Evolutionary conservation across 805 yeast species (phyloP).

Genomic region (Pichia scutulata): DNA sequence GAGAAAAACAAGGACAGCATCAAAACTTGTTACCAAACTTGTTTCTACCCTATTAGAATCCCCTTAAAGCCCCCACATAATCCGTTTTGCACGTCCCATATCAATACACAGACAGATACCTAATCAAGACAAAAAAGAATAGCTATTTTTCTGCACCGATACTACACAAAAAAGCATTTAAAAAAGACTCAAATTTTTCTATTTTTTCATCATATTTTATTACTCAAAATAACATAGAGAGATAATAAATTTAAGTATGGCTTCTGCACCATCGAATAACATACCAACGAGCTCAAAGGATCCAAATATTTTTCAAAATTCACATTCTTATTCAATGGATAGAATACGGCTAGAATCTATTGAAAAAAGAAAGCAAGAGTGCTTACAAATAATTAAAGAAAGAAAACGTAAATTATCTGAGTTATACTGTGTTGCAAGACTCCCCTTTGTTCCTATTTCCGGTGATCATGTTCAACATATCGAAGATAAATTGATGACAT

Average conservation of each 20-base stretch:
- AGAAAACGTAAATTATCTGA: slow-evolving; percentile 56
- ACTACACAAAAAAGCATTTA: too few species aligned
- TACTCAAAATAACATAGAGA: neutral
- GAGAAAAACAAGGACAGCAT: neutral
- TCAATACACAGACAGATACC: neutral
- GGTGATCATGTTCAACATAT: slow-evolving; percentile 30
- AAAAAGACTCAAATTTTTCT: neutral
- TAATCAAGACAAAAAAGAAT: neutral
- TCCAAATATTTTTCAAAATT: neutral
- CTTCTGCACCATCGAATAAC: neutral
- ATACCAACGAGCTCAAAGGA: neutral
- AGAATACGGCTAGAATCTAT: slow-evolving; percentile 38
- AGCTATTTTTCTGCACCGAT: too few species aligned
- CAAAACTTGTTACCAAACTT: neutral
- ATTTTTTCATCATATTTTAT: neutral
- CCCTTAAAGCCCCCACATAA: neutral
- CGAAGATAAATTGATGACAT: slow-evolving; percentile 35
- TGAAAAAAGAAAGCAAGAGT: slow-evolving; percentile 36
- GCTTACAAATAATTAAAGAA: slow-evolving; percentile 37
- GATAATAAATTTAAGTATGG: neutral
- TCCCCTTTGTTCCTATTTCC: slow-evolving; percentile 40
- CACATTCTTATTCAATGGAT: slow-evolving; percentile 27
- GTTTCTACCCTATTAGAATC: neutral
- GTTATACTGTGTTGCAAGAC: slow-evolving; percentile 49
- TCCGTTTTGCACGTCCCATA: neutral